Percentiles rank a stretch among this genome's conserved stretches.
Conservation (phyloP, 257 asterid genomes). For the Petrea volubilis region DNA sequence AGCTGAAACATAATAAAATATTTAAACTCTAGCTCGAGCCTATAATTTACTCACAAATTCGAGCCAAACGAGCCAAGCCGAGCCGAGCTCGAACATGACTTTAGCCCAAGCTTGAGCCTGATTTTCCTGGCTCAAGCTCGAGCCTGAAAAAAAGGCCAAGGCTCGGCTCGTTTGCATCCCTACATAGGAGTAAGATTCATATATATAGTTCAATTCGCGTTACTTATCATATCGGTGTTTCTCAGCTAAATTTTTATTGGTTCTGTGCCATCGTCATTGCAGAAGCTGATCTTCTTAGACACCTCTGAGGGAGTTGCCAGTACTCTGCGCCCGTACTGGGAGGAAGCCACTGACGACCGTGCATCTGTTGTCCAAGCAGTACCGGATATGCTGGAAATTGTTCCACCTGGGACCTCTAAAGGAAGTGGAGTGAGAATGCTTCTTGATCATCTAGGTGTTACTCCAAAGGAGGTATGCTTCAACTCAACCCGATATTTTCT, state of each 20-base stretch:
- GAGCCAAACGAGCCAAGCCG: no score
- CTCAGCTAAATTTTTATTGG: slow-evolving; percentile 16
- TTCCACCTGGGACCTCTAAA: slow-evolving; percentile 88
- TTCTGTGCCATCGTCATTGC: slow-evolving; percentile 27
- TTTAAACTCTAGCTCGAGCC: no score
- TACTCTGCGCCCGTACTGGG: slow-evolving; percentile 89
- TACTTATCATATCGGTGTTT: not conserved
- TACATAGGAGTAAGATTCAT: no score
- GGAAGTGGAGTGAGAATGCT: slow-evolving; percentile 85
- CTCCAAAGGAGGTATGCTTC: slow-evolving; percentile 77
- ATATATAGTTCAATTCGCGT: not conserved
- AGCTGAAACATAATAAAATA: no score
- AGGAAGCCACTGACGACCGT: slow-evolving; percentile 62
- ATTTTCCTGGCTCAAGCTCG: no score
- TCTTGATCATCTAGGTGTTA: slow-evolving; percentile 86
- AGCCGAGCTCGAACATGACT: no score
- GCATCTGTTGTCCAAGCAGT: slow-evolving; percentile 96
- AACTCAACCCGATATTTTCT: slow-evolving; percentile 4
- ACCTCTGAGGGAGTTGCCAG: slow-evolving; percentile 74
- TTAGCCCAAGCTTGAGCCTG: no score
- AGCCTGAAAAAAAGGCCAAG: no score
- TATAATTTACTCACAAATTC: no score
- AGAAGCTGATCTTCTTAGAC: slow-evolving; percentile 92
- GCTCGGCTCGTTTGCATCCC: no score
- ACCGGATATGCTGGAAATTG: slow-evolving; percentile 93